Evolutionary conservation across 2,329 filamentous ascomycete genomes (phyloP).

Genomic region (Trichoderma gracile): DNA sequence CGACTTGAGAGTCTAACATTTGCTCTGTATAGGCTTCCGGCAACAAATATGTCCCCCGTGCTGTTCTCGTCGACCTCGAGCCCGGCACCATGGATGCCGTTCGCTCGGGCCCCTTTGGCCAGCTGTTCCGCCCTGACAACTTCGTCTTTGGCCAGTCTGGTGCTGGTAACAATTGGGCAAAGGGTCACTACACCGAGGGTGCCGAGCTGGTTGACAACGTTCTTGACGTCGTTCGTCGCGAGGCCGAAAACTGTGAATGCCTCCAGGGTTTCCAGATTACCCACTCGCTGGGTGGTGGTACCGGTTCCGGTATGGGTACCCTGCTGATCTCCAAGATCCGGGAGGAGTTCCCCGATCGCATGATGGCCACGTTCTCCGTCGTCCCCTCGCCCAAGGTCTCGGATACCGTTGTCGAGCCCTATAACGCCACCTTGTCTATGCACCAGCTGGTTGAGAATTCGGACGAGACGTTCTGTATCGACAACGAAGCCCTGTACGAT

Average conservation of each 20-base stretch:
- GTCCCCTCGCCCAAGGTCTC: slow-evolving; percentile 98
- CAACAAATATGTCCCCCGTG: slow-evolving; percentile 99
- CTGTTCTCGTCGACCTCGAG: slow-evolving; percentile 98
- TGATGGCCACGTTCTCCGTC: slow-evolving; percentile 99
- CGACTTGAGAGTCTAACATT: neutral
- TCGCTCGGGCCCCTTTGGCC: slow-evolving; percentile 93
- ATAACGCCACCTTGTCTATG: slow-evolving; percentile 98
- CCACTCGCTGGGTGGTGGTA: slow-evolving; percentile 99
- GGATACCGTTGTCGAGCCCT: slow-evolving; percentile 98
- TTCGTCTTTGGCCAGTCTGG: slow-evolving; percentile 99
- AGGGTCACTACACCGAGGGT: slow-evolving; percentile 99
- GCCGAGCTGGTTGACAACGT: slow-evolving; percentile 97
- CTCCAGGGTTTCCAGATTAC: slow-evolving; percentile 99
- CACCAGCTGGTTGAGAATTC: slow-evolving; percentile 99
- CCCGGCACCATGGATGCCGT: slow-evolving; percentile 99
- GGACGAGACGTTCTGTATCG: slow-evolving; percentile 99
- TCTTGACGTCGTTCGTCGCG: slow-evolving; percentile 94
- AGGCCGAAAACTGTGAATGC: slow-evolving; percentile 98
- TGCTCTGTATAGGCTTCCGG: slow-evolving; percentile 69
- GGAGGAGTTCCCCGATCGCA: slow-evolving; percentile 98
- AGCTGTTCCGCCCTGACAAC: slow-evolving; percentile 99
- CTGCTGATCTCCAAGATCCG: slow-evolving; percentile 99
- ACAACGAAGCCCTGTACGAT: slow-evolving; percentile 99
- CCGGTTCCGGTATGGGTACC: slow-evolving; percentile 99
- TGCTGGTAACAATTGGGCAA: slow-evolving; percentile 99